Evolutionary conservation across 306 rosid species (phyloP).

Genomic region (Cicer judaicum): DNA sequence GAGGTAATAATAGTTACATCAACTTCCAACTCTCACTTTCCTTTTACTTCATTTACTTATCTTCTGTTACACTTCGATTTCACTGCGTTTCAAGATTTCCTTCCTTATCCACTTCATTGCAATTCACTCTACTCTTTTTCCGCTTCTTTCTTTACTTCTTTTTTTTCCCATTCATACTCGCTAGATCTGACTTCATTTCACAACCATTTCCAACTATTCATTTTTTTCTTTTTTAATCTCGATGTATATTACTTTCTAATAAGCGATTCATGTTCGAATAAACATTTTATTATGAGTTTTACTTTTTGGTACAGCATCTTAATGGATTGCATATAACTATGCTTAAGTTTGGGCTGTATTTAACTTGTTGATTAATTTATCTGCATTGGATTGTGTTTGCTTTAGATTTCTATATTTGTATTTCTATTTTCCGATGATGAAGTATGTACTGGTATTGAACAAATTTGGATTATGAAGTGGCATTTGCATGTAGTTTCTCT

Average conservation of each 20-base stretch:
- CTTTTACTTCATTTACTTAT: background rate
- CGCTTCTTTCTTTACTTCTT: background rate
- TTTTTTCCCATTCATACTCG: background rate
- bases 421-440: background rate
- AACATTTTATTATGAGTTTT: background rate
- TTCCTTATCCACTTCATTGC: conserved; percentile 36
- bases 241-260: conserved; percentile 7
- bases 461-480: conserved; percentile 32
- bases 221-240: conserved; percentile 36
- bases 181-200: conserved; percentile 54
- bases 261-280: background rate
- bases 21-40: conserved; percentile 22
- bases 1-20: conserved; percentile 32
- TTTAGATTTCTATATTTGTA: conserved; percentile 17
- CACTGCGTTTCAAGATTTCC: conserved; percentile 27
- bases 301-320: background rate
- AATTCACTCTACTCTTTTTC: background rate
- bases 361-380: conserved; percentile 24
- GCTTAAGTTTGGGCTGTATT: background rate
- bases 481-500: conserved; percentile 33
- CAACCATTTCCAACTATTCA: conserved; percentile 20
- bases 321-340: conserved; percentile 10
- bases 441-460: conserved; percentile 2
- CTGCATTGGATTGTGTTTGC: conserved; percentile 8
- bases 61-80: background rate